Base-by-base conservation (phyloP, 2,329 filamentous ascomycete species). In the Cordyceps militaris region DNA sequence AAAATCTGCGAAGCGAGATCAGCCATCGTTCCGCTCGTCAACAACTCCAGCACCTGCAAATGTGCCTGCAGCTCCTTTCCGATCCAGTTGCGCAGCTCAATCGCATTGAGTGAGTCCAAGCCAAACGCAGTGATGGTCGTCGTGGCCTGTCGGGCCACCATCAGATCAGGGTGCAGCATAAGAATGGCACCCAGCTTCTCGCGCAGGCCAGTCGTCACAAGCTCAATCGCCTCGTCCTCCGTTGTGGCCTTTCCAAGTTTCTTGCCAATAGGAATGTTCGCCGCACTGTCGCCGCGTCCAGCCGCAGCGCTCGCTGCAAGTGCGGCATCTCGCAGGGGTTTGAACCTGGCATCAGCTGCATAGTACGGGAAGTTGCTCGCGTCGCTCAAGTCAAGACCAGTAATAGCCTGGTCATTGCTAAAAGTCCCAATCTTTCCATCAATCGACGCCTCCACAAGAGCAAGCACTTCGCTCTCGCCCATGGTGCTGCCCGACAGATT, bases 271-370 rank as follows among this genome's bases (percentile, higher is more conserved):
- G 59, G 51, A 13, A 63, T 16, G 32, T 59, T 59, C 4, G 57
- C 56, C 5, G 61, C 61, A 6, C 54, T 49, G 3, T 53, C 42
- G 1, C 49, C 6, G n/a, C 46, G 55, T 21, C 52, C 58, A 26
- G 57, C 38, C 4, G 61, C 63, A 9, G 58, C 47, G 21, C 62
- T 62, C 13, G 61, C 58, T 9, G 67, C 34, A 67, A 75, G 43
- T 66, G 71, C 72, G 2, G 63, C 64, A 7, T 74, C 67, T 13
- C 74, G 74, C 26, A 83, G 71, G 32, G 74, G 70, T 57, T 76
- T 75, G 68, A 83, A 83, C 65, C 80, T 82, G 55, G 76, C 77
- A 50, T 84, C 81, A 2, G 72, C 65, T 3, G 74, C 75, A 75
- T 80, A 84, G 69, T 81, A 83, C 0, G 79, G 79, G 51, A 75